Conservation (phyloP, 495 filamentous ascomycete species). For the Penicillium odoratum region DNA sequence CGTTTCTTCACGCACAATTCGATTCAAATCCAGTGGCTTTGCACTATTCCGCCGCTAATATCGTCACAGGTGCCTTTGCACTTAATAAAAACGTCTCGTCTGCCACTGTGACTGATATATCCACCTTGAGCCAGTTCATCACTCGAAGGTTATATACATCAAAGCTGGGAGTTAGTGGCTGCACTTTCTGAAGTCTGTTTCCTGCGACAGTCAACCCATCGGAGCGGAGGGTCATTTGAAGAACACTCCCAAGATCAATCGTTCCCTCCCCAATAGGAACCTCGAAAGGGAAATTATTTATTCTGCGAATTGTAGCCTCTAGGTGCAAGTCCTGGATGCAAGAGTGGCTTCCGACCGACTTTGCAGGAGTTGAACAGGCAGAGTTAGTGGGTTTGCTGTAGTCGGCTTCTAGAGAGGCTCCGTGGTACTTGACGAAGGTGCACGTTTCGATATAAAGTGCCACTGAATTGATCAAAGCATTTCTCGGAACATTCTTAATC, state of each 20-base stretch:
- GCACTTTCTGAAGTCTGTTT: not conserved
- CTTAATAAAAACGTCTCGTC: not conserved
- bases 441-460: not conserved
- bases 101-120: not conserved
- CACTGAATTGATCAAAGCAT: not conserved
- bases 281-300: not conserved
- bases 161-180: not conserved
- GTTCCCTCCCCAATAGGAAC: not conserved
- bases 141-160: slow-evolving; percentile 3
- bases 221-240: not conserved
- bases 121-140: not conserved
- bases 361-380: not conserved
- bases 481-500: not conserved
- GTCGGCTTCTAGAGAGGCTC: not conserved
- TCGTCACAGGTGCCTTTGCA: not conserved
- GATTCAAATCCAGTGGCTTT: not conserved
- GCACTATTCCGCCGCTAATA: not conserved
- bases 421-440: not conserved
- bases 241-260: not conserved
- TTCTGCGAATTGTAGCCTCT: not conserved
- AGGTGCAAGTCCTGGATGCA: not conserved
- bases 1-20: not conserved
- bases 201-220: slow-evolving; percentile 1
- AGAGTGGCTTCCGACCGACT: not conserved
- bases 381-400: not conserved